These are phyloP conservation scores for Exobasidium cylindrosporum DNA, from an alignment of 1,284 basidiomycete genomes.

Conservation along the genomic window DNA sequence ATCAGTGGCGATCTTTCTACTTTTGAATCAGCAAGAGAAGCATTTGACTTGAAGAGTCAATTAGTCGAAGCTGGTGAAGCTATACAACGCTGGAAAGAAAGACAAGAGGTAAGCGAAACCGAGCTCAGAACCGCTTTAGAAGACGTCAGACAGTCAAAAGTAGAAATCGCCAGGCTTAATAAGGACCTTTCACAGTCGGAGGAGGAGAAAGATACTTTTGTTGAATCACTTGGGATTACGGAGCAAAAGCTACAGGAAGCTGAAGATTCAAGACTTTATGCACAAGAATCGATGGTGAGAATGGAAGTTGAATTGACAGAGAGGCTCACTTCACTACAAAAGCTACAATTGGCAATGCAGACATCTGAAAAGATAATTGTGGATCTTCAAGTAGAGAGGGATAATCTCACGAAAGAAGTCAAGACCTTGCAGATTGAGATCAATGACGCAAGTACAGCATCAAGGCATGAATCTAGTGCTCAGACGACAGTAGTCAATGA, in stretches of 20 bases:
- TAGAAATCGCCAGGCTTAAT: not conserved
- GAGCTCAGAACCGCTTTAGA: not conserved
- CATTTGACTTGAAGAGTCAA: not conserved
- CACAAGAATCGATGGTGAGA: not conserved
- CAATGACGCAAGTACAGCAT: not conserved
- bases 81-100: not conserved
- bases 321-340: not conserved
- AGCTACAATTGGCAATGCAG: conserved; percentile 7
- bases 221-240: not conserved
- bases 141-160: not conserved
- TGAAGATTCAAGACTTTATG: not conserved
- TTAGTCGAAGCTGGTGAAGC: not conserved
- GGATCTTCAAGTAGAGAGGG: not conserved
- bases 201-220: not conserved
- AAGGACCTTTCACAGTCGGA: not conserved
- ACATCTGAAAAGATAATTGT: not conserved
- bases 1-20: not conserved
- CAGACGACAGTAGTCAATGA: not conserved
- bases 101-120: not conserved
- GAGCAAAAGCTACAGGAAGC: not conserved
- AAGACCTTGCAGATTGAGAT: not conserved
- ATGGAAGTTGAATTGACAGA: not conserved
- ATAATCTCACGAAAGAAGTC: not conserved
- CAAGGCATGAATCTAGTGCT: not conserved
- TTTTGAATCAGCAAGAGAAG: not conserved